Evolutionary conservation across 805 yeast species (phyloP).

Genomic region (Sugiyamaella floridensis): DNA sequence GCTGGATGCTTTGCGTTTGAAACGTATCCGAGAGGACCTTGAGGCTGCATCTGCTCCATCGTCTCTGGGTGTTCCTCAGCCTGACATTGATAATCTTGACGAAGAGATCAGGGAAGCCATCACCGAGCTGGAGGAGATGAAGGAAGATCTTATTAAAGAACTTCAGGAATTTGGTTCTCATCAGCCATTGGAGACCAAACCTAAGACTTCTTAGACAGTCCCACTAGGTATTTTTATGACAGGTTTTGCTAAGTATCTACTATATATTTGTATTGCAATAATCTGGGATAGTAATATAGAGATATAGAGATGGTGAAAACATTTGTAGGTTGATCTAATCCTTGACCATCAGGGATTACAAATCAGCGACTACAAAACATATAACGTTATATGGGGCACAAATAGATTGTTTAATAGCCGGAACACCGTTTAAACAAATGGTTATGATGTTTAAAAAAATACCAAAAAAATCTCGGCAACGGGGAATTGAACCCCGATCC

Average conservation of each 20-base stretch:
- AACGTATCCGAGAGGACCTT: conserved; percentile 36
- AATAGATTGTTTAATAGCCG: too few species aligned
- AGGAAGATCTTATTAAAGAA: conserved; percentile 6
- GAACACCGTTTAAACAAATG: neutral
- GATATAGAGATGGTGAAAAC: too few species aligned
- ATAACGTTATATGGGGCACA: too few species aligned
- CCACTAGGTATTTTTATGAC: neutral
- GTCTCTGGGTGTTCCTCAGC: conserved; percentile 39
- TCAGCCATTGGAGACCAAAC: neutral
- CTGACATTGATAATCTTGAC: conserved; percentile 36
- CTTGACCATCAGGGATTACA: too few species aligned
- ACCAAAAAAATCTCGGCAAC: neutral
- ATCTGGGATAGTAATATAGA: too few species aligned
- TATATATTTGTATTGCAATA: too few species aligned
- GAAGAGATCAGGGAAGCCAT: conserved; percentile 25
- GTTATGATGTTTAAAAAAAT: too few species aligned
- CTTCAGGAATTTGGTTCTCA: neutral
- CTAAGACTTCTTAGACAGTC: neutral
- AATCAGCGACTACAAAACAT: too few species aligned
- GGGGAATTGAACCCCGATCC: neutral
- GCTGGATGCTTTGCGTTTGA: conserved; percentile 27
- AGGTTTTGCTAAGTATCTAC: too few species aligned
- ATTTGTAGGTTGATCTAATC: too few species aligned
- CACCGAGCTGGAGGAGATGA: conserved; percentile 17
- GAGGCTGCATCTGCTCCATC: conserved; percentile 28